phyloP scores from a whole-genome alignment of 257 asterid genomes.

The Scutellaria galericulata region DNA sequence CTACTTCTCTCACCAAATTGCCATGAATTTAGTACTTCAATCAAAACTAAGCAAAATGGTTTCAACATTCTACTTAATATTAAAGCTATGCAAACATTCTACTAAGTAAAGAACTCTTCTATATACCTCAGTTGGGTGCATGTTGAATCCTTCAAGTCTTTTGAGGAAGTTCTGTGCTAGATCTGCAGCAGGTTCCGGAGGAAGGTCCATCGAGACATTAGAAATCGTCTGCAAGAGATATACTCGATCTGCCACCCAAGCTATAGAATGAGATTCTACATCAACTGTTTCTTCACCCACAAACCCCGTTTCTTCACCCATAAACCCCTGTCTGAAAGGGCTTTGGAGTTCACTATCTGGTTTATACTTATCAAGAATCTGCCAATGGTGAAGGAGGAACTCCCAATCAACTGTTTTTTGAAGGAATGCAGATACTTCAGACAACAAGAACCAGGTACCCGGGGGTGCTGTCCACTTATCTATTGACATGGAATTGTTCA shows the following conservation, averaged over 20 bases:
- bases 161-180: constrained; percentile 80
- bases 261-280: constrained; percentile 59
- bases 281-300: constrained; percentile 50
- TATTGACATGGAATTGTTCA: constrained; percentile 55
- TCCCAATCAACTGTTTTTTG: constrained; percentile 87
- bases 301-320: constrained; percentile 47
- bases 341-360: constrained; percentile 48
- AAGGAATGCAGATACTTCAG: constrained; percentile 80
- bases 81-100: constrained; percentile 17
- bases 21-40: not conserved
- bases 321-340: constrained; percentile 42
- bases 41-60: constrained; percentile 1
- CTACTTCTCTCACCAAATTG: constrained; percentile 11
- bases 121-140: constrained; percentile 95
- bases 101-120: not conserved
- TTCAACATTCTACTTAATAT: not conserved
- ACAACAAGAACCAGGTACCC: constrained; percentile 93
- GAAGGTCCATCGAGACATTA: constrained; percentile 77
- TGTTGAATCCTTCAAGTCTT: constrained; percentile 80
- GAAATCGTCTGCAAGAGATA: constrained; percentile 89
- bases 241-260: constrained; percentile 93
- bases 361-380: constrained; percentile 74
- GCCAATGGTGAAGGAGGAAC: constrained; percentile 89
- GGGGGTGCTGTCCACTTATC: constrained; percentile 96
- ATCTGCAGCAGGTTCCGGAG: constrained; percentile 90